Conservation (phyloP, 1,284 basidiomycete genomes). For the Boletus sp. region DNA sequence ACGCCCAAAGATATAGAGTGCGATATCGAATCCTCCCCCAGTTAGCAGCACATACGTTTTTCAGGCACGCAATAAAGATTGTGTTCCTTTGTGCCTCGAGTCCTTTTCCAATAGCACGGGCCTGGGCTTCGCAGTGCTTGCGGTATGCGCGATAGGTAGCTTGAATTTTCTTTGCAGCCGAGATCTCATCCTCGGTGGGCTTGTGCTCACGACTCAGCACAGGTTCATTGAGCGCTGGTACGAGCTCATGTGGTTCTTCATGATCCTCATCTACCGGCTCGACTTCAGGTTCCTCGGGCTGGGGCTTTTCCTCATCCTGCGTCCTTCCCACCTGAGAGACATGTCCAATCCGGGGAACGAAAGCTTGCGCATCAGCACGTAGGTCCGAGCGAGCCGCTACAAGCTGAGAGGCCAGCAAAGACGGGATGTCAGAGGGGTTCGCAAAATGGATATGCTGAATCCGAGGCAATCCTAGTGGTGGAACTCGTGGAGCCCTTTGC, state of each 20-base stretch:
- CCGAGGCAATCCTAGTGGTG: slow-evolving; percentile 9
- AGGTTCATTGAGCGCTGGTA: slow-evolving; percentile 5
- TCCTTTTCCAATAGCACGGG: slow-evolving; percentile 28
- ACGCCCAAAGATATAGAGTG: slow-evolving; percentile 44
- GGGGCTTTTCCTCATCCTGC: slow-evolving; percentile 2
- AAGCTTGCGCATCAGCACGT: slow-evolving; percentile 12
- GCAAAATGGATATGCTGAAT: slow-evolving; percentile 19
- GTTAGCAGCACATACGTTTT: slow-evolving; percentile 29
- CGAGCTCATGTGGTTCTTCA: slow-evolving; percentile 18
- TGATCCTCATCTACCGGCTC: slow-evolving; percentile 18
- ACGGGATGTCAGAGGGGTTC: slow-evolving; percentile 20
- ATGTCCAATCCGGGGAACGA: slow-evolving; percentile 9
- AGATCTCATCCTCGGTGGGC: slow-evolving; percentile 20
- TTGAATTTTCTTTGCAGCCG: slow-evolving; percentile 20
- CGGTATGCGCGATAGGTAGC: slow-evolving; percentile 25
- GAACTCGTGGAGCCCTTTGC: background rate
- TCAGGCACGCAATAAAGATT: slow-evolving; percentile 35
- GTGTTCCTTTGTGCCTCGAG: slow-evolving; percentile 25
- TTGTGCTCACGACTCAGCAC: slow-evolving; percentile 14
- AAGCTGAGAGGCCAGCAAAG: slow-evolving; percentile 17
- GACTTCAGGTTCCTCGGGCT: slow-evolving; percentile 7
- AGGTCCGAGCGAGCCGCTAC: slow-evolving; percentile 18
- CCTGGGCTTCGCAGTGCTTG: slow-evolving; percentile 17
- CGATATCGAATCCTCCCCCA: slow-evolving; percentile 40
- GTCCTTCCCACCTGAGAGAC: background rate